Evolutionary conservation across 2,329 filamentous ascomycete species (phyloP), one percentile per base, ranked within the genome.

Genomic region (Lasiodiplodia gonubiensis): DNA sequence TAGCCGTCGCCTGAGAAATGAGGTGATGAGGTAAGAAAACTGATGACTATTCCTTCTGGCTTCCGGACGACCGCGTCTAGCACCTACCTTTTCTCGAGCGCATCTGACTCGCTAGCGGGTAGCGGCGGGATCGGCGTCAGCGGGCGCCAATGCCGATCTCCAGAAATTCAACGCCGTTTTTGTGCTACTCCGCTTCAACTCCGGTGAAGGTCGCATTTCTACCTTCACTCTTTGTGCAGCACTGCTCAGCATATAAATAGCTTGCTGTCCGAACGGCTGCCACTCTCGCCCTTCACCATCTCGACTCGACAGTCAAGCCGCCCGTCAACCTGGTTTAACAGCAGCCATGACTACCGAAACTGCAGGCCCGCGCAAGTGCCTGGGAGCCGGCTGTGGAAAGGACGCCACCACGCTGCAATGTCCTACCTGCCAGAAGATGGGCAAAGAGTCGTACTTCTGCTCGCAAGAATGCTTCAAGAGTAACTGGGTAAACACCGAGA

Each of bases 401-500:
- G 90, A 94, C 70, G 94, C 94, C 67, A 90, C 92, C 69, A 85
- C 89, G 65, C 83, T 99, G 55, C 94, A 98, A 80, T 99, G 95
- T 80, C 95, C 95, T 66, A 98, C 92, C 60, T 99, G 95, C 79
- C 86, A 97, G 75, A 97, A 97, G 82, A 84, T 94, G 53, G 92
- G 91, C 65, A 90, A 94, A 77, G 92, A 95, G 76, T 97, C 93
- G 83, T 97, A 89, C 82, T 99, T 98, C 83, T 99, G 95, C 84
- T 93, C 93, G 33, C 95, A 99, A 80, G 95, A 98, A 74, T 99
- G 95, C 85, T 99, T 99, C 83, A 98, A 97, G 86, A 90, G 89
- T 80, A 99, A 93, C 84, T 99, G 95, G 95, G 95, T 98, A 89
- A 74, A 72, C 73, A 71, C 68, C 72, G 71, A 55, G 70, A 68